A percentile compares a stretch with the other conserved stretches of the same genome.
Conservation (phyloP, 495 filamentous ascomycete genomes). For the Daldinia caldariorum region DNA sequence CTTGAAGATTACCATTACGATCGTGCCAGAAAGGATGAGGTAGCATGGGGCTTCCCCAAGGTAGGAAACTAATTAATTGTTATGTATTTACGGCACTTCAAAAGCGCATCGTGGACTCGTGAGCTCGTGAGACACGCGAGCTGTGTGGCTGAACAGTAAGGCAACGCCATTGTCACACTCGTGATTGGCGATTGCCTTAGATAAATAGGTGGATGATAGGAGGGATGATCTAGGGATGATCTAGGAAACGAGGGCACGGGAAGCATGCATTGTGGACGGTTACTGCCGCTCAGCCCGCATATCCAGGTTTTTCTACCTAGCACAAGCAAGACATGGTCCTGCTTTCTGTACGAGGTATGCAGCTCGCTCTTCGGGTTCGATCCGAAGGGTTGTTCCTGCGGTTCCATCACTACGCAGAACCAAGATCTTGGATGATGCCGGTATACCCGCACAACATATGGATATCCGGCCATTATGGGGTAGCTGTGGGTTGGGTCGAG, state of each 20-base stretch:
- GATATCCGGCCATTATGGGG: slow-evolving; percentile 22
- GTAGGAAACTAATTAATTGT: slow-evolving; percentile 2
- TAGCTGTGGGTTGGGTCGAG: slow-evolving; percentile 18
- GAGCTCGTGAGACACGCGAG: slow-evolving; percentile 22
- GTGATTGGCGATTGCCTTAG: slow-evolving; percentile 40
- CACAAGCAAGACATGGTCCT: slow-evolving; percentile 15
- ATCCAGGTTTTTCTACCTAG: not conserved
- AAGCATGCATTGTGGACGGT: slow-evolving; percentile 21
- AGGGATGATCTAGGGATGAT: slow-evolving; percentile 27
- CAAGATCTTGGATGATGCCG: slow-evolving; percentile 24
- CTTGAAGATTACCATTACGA: slow-evolving; percentile 44
- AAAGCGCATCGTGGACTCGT: slow-evolving; percentile 13
- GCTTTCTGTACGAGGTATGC: slow-evolving; percentile 23
- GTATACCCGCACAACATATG: slow-evolving; percentile 22
- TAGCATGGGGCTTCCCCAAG: not conserved
- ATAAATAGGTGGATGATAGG: slow-evolving; percentile 20
- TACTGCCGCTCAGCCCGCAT: slow-evolving; percentile 8
- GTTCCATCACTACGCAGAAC: slow-evolving; percentile 8
- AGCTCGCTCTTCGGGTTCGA: slow-evolving; percentile 26
- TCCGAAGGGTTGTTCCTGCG: slow-evolving; percentile 18
- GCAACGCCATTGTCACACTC: slow-evolving; percentile 21
- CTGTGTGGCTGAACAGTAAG: slow-evolving; percentile 23
- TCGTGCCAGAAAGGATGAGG: slow-evolving; percentile 7
- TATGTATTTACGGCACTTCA: slow-evolving; percentile 21
- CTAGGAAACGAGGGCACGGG: slow-evolving; percentile 6